Percentiles rank a stretch among this genome's conserved stretches.
Evolutionary conservation across 2,329 filamentous ascomycete genomes (phyloP).

Genomic region (Apiospora hydei): DNA sequence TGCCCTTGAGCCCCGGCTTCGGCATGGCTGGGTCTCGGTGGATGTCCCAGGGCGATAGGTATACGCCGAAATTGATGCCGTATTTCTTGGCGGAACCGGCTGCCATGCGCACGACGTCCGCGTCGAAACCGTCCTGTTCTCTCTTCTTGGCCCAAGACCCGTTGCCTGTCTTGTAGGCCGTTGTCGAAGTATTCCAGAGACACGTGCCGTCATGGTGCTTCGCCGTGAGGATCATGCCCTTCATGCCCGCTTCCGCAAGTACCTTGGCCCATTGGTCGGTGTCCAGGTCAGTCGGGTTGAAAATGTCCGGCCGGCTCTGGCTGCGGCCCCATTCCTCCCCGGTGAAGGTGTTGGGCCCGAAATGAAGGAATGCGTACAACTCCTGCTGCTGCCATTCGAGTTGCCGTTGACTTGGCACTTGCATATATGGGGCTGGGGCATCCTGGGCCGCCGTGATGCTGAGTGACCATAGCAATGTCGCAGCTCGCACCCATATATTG

Average conservation of each 20-base stretch:
- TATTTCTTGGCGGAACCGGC: slow-evolving; percentile 42
- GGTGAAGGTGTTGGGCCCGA: slow-evolving; percentile 3
- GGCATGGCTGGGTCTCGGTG: slow-evolving; percentile 46
- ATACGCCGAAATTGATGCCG: slow-evolving; percentile 45
- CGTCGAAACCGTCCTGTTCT: slow-evolving; percentile 34
- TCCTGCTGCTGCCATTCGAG: background rate
- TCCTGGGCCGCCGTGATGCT: background rate
- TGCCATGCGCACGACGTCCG: slow-evolving; percentile 43
- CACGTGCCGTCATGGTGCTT: slow-evolving; percentile 48
- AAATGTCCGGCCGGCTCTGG: slow-evolving; percentile 40
- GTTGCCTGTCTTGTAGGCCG: slow-evolving; percentile 43
- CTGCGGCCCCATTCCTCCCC: slow-evolving; percentile 2
- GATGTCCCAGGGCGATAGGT: slow-evolving; percentile 47
- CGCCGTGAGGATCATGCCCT: slow-evolving; percentile 45
- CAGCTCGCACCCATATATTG: background rate
- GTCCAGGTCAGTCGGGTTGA: slow-evolving; percentile 51
- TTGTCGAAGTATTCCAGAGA: slow-evolving; percentile 44
- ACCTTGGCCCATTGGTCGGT: slow-evolving; percentile 49
- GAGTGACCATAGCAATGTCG: background rate
- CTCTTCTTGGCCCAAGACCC: slow-evolving; percentile 42
- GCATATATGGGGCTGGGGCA: background rate
- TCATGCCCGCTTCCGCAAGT: slow-evolving; percentile 40
- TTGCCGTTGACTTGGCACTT: background rate
- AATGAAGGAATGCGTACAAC: slow-evolving; percentile 2
- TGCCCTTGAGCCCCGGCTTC: slow-evolving; percentile 40